Evolutionary conservation across 768 basidiomycete species (phyloP), one percentile per base, ranked within the genome.

Genomic region (Lactifluus rugatus): DNA sequence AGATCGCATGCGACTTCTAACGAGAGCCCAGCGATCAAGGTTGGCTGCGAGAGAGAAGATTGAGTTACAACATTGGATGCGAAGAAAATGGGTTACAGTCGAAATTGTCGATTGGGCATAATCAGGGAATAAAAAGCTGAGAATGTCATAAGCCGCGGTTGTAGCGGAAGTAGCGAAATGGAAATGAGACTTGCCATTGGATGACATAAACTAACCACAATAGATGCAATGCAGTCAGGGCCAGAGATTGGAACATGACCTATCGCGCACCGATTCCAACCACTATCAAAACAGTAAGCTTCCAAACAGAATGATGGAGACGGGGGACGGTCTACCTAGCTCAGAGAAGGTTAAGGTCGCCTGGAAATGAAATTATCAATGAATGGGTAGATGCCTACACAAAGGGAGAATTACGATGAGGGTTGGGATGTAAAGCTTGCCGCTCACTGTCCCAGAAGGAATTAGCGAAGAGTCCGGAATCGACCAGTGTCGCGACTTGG

Each of bases 391-490:
- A 37, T 13, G 1, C 17, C 16, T 28, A 14, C 7, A 7, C 11
- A n/a, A 26, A 31, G 26, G 25, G 13, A 13, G 19, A 19, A 41
- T 37, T 28, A 56, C 54, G 37, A 56, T 56, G 13, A 48, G 9
- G n/a, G 3, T 8, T 3, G 54, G 54, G 7, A 56, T 9, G 37
- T 41, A 28, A 32, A 21, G 4, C 5, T 34, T 23, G 19, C 54
- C n/a, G 54, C 54, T 56, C 36, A 56, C 54, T 56, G 26, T 56
- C 23, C 10, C 53, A 21, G 19, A 36, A 54, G 17, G 28, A 11
- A 34, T 56, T 13, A 14, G 23, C 8, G 32, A 8, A 13, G 23
- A 19, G 19, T 28, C 7, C n/a, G 13, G 11, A 16, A 21, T 36
- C 19, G 17, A 56, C 17, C 19, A 13, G 17, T 8, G 10, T 37